Base-by-base conservation (phyloP, 2,329 filamentous ascomycete genomes). In the Fusarium praegraminearum region DNA sequence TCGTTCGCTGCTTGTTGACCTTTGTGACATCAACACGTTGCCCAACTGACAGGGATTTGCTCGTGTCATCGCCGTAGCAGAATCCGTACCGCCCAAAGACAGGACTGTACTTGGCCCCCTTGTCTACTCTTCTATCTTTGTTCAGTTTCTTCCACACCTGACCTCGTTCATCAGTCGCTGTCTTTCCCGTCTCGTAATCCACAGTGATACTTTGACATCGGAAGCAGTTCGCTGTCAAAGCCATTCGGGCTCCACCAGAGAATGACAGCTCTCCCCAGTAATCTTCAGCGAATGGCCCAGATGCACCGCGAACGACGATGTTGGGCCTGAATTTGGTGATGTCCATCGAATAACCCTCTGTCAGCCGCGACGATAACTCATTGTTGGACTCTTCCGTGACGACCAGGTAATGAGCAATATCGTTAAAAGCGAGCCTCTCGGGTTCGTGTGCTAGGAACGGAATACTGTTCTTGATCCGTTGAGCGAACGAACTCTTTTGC, bases 241-340 rank as follows among this genome's bases (percentile, higher is more conserved):
- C 46, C 72, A 74, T 74, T 7, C 38, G 40, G 0, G 74, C 43
- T 9, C 69, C 72, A 0, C 66, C 62, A 1, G 44, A 36, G 35
- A 74, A 74, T 0, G 57, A 62, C 1, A 74, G 38, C 4, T 73
- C 70, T 4, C 63, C 70, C 72, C 72, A 74, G 4, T 56, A 74
- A 12, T 74, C 72, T 10, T 74, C 72, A 0, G 59, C 72, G 8
- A 61, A 74, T 0, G 72, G 36, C 1, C 3, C 35, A 1, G 72
- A 66, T 9, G 72, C 68, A 2, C 72, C 72, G 2, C 62, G 66
- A 10, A 74, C 51, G 3, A 74, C 72, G 5, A 74, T 69, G 10
- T 74, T 74, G 1, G 72, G 72, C n/a, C 72, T 58, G 15, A 74
- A 74, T 24, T 74, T 74, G 33, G 70, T 73, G 2, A 74, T 59